Evolutionary conservation across 495 filamentous ascomycete genomes (phyloP), one percentile per base, ranked within the genome.

Genomic region (Hypomontagnella submonticulosa): DNA sequence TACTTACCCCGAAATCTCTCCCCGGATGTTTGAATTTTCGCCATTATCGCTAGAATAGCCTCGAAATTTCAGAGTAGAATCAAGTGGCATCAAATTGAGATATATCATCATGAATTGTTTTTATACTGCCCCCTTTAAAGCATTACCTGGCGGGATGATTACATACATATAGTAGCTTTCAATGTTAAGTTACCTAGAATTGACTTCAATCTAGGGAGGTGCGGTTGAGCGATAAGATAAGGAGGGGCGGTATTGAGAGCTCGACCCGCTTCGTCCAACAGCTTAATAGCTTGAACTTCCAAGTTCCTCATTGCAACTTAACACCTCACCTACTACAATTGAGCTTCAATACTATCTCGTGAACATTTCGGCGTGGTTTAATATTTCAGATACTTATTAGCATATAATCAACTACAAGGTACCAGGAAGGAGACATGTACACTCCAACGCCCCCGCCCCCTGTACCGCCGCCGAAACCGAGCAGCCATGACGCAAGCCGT

Each of bases 391-490:
- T 3, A 48, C 10, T 18, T 30, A 4, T 8, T 34, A 38, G 19
- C 4, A 52, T 7, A 5, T 9, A 34, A 12, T 10, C 16, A 27
- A 34, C 8, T 19, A 43, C 36, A 55, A 13, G n/a, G 12, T 20
- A 50, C 13, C 13, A 4, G 40, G 13, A 30, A 47, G 4, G 15
- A 6, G 33, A 47, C 2, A 74, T 74, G 71, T 74, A 74, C 51
- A 73, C 41, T 32, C 63, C 61, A 46, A 71, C 71, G 33, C 71
- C 71, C 27, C 69, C 87, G 8, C 89, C 90, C 7, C 89, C 90
- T 1, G 81, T 85, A 7, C 89, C 88, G 36, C 90, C 90, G 3
- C 90, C 90, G 0, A 92, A 92, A 67, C 89, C 89, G 6, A 83
- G 76, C 57, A 87, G 83, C 71, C 88, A 89, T 63, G 88, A 91